These are phyloP conservation scores for Suhomyces kilbournensis DNA, from an alignment of 805 yeast species.

Conservation along the genomic window DNA sequence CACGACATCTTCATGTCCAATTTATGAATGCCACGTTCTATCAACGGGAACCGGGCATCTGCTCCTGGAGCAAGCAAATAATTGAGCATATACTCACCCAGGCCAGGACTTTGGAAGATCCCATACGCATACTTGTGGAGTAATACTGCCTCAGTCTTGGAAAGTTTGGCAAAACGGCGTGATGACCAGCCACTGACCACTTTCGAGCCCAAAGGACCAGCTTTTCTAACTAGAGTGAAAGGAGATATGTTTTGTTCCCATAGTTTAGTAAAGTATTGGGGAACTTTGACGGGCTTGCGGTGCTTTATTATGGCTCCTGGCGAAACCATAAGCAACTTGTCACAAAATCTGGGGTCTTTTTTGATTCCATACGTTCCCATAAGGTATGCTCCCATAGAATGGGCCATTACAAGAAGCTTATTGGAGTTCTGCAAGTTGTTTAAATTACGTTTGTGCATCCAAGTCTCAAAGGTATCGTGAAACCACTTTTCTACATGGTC, in stretches of 20 bases:
- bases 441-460: slow-evolving; percentile 55
- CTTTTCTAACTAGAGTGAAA: slow-evolving; percentile 68
- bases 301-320: slow-evolving; percentile 82
- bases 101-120: slow-evolving; percentile 82
- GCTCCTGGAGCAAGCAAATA: slow-evolving; percentile 90
- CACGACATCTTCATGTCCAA: slow-evolving; percentile 65
- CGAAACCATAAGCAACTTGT: slow-evolving; percentile 71
- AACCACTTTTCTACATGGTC: slow-evolving; percentile 59
- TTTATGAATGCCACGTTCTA: slow-evolving; percentile 46
- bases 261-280: slow-evolving; percentile 71
- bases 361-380: slow-evolving; percentile 64
- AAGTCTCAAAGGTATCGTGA: slow-evolving; percentile 58
- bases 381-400: slow-evolving; percentile 90
- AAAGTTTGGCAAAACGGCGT: slow-evolving; percentile 67
- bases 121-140: slow-evolving; percentile 80
- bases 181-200: slow-evolving; percentile 88
- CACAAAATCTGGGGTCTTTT: slow-evolving; percentile 54
- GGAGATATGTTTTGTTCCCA: slow-evolving; percentile 92
- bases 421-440: slow-evolving; percentile 18
- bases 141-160: slow-evolving; percentile 41
- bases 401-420: slow-evolving; percentile 67
- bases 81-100: slow-evolving; percentile 90
- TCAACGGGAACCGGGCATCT: slow-evolving; percentile 73
- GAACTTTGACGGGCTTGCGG: slow-evolving; percentile 46
- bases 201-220: slow-evolving; percentile 82